These are phyloP conservation scores for Penicillium silybi DNA, from an alignment of 495 filamentous ascomycete genomes.

Conservation along the genomic window DNA sequence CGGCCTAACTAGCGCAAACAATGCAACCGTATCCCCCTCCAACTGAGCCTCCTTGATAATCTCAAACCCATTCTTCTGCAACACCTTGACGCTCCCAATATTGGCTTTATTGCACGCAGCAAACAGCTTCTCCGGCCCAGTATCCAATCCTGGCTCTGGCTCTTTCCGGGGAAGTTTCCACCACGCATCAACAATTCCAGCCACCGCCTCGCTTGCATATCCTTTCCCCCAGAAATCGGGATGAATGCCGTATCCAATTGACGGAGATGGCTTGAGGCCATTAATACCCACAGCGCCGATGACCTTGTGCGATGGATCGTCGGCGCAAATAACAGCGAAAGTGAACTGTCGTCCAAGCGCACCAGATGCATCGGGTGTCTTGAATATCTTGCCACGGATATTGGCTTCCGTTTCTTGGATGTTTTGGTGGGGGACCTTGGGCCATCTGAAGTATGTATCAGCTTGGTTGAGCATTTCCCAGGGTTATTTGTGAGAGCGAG, in stretches of 20 bases:
- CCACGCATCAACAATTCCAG: constrained; percentile 20
- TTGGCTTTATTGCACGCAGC: constrained; percentile 22
- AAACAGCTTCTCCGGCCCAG: constrained; percentile 15
- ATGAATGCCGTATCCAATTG: constrained; percentile 25
- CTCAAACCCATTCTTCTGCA: constrained; percentile 18
- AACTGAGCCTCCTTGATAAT: constrained; percentile 9
- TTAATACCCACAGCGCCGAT: constrained; percentile 24
- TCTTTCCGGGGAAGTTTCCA: constrained; percentile 17
- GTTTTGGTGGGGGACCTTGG: constrained; percentile 14
- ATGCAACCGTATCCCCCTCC: constrained; percentile 17
- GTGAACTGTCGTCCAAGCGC: constrained; percentile 16
- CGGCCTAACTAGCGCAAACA: constrained; percentile 11
- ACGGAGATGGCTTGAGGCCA: constrained; percentile 22
- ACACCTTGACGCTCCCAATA: constrained; percentile 21
- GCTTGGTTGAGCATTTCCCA: too few species aligned
- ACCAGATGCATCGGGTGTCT: constrained; percentile 24
- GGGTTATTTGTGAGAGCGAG: neutral
- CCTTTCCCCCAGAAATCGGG: constrained; percentile 23
- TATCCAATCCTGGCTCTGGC: neutral
- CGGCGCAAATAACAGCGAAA: constrained; percentile 15
- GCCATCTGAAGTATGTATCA: constrained; percentile 11
- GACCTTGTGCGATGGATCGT: constrained; percentile 15
- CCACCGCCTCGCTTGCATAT: constrained; percentile 20
- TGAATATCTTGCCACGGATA: constrained; percentile 18
- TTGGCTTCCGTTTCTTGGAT: constrained; percentile 18